phyloP scores from a whole-genome alignment of 1,139 yeast genomes.

The Barnettozyma hawaiiensis region DNA sequence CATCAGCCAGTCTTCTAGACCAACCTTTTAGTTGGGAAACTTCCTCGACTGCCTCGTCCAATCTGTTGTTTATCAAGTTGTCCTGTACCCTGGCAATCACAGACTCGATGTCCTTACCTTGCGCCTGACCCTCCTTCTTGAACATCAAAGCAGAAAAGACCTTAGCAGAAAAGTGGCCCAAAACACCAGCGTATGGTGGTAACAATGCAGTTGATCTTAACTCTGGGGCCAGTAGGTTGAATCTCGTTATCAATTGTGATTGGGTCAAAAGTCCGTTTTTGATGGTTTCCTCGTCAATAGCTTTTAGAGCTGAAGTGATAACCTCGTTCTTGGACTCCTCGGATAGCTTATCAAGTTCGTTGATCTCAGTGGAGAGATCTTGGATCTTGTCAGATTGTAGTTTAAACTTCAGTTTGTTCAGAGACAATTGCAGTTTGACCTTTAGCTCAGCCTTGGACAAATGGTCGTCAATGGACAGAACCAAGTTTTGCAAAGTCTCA shows the following conservation, averaged over 20 bases:
- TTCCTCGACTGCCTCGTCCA: conserved; percentile 89
- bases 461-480: conserved; percentile 52
- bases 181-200: conserved; percentile 93
- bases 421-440: conserved; percentile 51
- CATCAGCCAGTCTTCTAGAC: conserved; percentile 85
- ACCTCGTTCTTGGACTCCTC: conserved; percentile 39
- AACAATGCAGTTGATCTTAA: conserved; percentile 81
- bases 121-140: conserved; percentile 53
- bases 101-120: conserved; percentile 82
- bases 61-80: conserved; percentile 67
- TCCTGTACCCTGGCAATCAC: conserved; percentile 82
- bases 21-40: conserved; percentile 88
- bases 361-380: conserved; percentile 40
- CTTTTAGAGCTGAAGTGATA: conserved; percentile 25
- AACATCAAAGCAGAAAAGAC: conserved; percentile 72
- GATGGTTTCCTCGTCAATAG: conserved; percentile 45
- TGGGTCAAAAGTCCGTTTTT: conserved; percentile 49
- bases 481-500: conserved; percentile 52
- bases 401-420: conserved; percentile 46
- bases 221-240: conserved; percentile 78
- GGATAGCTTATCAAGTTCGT: conserved; percentile 41
- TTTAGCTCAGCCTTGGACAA: conserved; percentile 51
- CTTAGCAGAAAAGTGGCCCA: conserved; percentile 82
- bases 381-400: conserved; percentile 33
- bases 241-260: conserved; percentile 35